Evolutionary conservation across 1,284 basidiomycete species (phyloP), one percentile per base, ranked within the genome.

Genomic region (Ceratobasidium theobromae): DNA sequence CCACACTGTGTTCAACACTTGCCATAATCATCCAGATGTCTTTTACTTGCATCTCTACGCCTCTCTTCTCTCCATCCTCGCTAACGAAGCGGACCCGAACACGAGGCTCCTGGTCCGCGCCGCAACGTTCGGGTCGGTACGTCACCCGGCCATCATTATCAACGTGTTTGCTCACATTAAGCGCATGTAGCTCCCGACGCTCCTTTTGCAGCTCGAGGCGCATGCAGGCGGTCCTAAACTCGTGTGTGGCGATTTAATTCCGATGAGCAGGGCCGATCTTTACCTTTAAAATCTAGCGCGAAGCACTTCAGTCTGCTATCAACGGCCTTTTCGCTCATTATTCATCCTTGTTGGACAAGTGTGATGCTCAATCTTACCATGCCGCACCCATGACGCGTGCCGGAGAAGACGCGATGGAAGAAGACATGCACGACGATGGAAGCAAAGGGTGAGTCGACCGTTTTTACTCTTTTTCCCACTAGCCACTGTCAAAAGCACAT

Each of bases 341-440:
- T 33, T 27, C 49, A 21, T 23, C 57, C n/a, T 32, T 69, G n/a
- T 51, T 69, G 21, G 68, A 69, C 33, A 54, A 52, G 35, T 69
- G 68, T 35, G 68, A 69, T 45, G 40, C 40, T 8, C 60, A 35
- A 53, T 33, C 60, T 33, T 32, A n/a, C n/a, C n/a, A n/a, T n/a
- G 54, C 49, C 18, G 35, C 58, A 41, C 28, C 53, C 43, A 23
- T 66, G 40, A 38, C 53, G 53, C 40, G 32, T 38, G 21, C 23
- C 9, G 32, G 65, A 23, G 65, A 66, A 32, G 51, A 55, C 18
- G 4, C 43, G 65, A 66, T 66, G 52, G 52, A 66, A 38, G 53
- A 66, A 33, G 65, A 66, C 28, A 27, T 49, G 6, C 62, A 53
- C 3, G 62, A 65, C 45, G 40, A 30, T 32, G 65, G 45, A 23